Base-by-base conservation (phyloP, 495 filamentous ascomycete genomes). In the Aspergillus taichungensis region DNA sequence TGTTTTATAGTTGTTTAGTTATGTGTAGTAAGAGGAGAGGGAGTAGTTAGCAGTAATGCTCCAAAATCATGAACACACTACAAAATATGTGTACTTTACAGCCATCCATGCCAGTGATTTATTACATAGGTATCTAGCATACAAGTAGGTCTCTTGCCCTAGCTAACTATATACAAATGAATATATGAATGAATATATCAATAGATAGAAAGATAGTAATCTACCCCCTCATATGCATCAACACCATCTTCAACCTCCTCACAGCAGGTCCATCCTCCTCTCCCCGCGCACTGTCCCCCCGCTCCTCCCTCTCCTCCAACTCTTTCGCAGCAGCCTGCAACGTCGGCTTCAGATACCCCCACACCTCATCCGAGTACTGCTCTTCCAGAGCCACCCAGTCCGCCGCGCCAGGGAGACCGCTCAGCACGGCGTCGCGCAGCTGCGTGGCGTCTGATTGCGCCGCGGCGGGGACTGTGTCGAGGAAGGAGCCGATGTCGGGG, bases 351-450 rank as follows among this genome's bases (percentile, higher is more conserved):
- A 87, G 59, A 49, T 80, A 82, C 47, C 85, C 86, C 85, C 86
- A 91, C 8, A 91, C 83, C 46, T 87, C 83, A 60, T 88, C 82
- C 30, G 79, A 74, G 54, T 88, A 88, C 30, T 68, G 64, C 32
- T 74, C 80, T 52, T 87, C 71, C 2, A 85, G 76, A 32, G 64
- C 62, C 8, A 78, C 63, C 84, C 84, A 83, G 39, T 83, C 63
- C 39, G 47, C 50, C 13, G 67, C 62, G 1, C 67, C 66, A 4
- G 66, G 58, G 1, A 71, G 42, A 3, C 56, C 42, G 0, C 37
- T 38, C 4, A 71, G 27, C 0, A 73, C 63, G 2, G 38, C 40
- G 42, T 66, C 69, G 14, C 61, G 57, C 6, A 67, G 53, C 5
- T 47, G 37, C 6, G 46, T 53, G 8, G 52, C 45, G 28, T 53